phyloP scores from a whole-genome alignment of 2,329 filamentous ascomycete species.

The Pezicula carpinea region DNA sequence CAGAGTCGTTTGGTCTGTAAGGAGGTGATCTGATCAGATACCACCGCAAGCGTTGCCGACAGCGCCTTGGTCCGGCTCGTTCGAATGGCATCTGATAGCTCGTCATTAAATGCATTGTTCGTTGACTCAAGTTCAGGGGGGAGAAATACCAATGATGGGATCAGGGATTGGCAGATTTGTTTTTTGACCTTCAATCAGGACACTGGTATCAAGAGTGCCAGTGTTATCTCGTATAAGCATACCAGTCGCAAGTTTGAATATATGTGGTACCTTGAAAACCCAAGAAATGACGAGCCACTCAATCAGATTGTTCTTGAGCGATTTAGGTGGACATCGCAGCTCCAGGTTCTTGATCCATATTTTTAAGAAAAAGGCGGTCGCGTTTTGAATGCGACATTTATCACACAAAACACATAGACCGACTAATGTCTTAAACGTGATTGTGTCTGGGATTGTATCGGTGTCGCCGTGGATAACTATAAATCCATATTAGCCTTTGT shows the following conservation, averaged over 20 bases:
- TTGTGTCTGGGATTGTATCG: no score
- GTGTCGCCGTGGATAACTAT: no score
- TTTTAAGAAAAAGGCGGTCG: no score
- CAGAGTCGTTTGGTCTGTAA: neutral
- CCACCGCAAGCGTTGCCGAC: neutral
- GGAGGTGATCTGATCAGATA: neutral
- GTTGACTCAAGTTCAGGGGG: neutral
- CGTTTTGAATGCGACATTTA: no score
- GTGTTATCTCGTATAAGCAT: neutral
- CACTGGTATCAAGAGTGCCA: neutral
- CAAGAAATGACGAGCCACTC: no score
- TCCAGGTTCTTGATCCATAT: no score
- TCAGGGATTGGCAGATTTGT: neutral
- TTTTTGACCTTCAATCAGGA: neutral
- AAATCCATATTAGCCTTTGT: no score
- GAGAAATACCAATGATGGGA: neutral
- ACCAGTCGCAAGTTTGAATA: slow-evolving; percentile 21
- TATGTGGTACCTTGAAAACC: no score
- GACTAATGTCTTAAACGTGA: no score
- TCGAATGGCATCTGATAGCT: neutral
- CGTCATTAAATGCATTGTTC: neutral
- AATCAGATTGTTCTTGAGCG: no score
- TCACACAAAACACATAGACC: no score
- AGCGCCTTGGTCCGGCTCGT: neutral
- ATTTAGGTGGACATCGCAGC: no score